A percentile compares a stretch with the other conserved stretches of the same genome.
Conservation (phyloP, 768 basidiomycete species). For the Boletus rufocinnamomeus region DNA sequence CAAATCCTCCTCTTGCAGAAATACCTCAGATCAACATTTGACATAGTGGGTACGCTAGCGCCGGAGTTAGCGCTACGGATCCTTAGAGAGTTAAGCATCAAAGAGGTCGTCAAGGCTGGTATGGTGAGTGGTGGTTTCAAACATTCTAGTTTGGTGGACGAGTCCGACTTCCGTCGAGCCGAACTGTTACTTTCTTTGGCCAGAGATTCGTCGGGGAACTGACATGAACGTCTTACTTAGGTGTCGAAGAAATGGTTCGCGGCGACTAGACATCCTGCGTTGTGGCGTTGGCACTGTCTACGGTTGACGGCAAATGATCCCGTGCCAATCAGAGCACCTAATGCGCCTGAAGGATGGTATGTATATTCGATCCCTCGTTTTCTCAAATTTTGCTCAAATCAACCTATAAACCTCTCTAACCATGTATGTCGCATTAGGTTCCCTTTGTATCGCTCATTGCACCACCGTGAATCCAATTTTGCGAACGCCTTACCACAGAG, state of each 20-base stretch:
- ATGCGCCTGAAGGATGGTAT: conserved; percentile 71
- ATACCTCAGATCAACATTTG: conserved; percentile 80
- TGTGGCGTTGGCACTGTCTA: conserved; percentile 80
- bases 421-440: conserved; percentile 40
- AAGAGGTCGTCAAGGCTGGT: conserved; percentile 57
- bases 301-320: conserved; percentile 75
- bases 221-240: conserved; percentile 17
- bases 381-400: background rate
- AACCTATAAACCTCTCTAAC: background rate
- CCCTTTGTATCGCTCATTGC: conserved; percentile 75
- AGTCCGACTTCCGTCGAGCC: background rate
- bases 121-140: conserved; percentile 28
- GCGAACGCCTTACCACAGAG: conserved; percentile 70
- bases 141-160: background rate
- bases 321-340: conserved; percentile 59
- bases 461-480: conserved; percentile 88
- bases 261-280: conserved; percentile 54
- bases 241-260: conserved; percentile 47
- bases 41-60: conserved; percentile 72
- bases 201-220: background rate
- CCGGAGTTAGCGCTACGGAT: conserved; percentile 66
- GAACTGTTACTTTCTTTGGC: background rate
- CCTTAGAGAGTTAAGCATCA: conserved; percentile 57
- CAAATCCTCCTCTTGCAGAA: conserved; percentile 86
- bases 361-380: conserved; percentile 25